Percentiles rank a stretch among this genome's conserved stretches.
Conservation (phyloP, 805 yeast species). For the Ogataea paradorogensis region DNA sequence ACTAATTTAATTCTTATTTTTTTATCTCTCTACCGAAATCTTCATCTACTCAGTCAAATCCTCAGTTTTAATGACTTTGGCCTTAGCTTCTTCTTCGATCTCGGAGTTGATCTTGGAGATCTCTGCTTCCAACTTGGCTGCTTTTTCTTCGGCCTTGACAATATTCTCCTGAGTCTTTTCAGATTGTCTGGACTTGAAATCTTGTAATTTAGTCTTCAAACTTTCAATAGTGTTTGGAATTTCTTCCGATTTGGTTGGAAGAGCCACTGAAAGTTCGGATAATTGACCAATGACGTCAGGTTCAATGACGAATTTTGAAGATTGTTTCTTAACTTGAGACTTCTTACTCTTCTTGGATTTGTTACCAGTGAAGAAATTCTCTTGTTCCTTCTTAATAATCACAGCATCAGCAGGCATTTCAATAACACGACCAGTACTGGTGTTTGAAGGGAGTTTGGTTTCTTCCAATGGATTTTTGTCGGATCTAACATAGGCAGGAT, state of each 20-base stretch:
- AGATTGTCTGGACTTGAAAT: slow-evolving; percentile 70
- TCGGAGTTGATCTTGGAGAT: slow-evolving; percentile 29
- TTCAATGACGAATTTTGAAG: slow-evolving; percentile 63
- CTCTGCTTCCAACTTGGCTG: slow-evolving; percentile 61
- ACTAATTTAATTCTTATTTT: slow-evolving; percentile 1
- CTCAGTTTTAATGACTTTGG: slow-evolving; percentile 10
- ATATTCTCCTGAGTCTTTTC: slow-evolving; percentile 75
- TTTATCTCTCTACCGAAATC: neutral
- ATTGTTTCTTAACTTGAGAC: slow-evolving; percentile 37
- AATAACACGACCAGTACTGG: slow-evolving; percentile 42
- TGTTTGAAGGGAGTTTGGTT: slow-evolving; percentile 16
- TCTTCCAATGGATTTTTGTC: slow-evolving; percentile 24
- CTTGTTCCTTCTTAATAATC: slow-evolving; percentile 60
- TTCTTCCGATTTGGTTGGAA: slow-evolving; percentile 76
- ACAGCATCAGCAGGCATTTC: slow-evolving; percentile 64
- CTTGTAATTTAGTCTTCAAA: slow-evolving; percentile 69
- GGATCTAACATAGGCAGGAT: slow-evolving; percentile 71
- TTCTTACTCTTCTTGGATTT: slow-evolving; percentile 49
- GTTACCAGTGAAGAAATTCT: slow-evolving; percentile 53
- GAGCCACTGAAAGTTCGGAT: slow-evolving; percentile 68
- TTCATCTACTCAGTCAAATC: slow-evolving; percentile 7
- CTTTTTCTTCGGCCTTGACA: slow-evolving; percentile 72
- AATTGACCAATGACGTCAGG: slow-evolving; percentile 76
- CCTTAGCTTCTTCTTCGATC: slow-evolving; percentile 24
- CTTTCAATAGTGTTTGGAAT: slow-evolving; percentile 60